Percentiles rank a stretch among this genome's conserved stretches.
phyloP scores from a whole-genome alignment of 2,329 filamentous ascomycete genomes.

The Fonsecaea nubica region DNA sequence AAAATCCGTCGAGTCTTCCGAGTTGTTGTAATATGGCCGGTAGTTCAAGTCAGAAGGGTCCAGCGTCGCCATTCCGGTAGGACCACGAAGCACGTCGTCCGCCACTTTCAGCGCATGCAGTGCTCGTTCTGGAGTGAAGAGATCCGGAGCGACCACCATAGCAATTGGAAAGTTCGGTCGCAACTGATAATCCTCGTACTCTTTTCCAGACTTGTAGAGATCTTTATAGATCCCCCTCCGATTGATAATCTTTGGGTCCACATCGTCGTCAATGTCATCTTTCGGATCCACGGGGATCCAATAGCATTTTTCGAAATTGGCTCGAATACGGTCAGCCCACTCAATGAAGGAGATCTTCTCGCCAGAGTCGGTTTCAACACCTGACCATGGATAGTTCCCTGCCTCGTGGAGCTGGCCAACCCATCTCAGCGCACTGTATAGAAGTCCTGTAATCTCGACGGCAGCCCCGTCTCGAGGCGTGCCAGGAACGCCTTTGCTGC shows the following conservation, averaged over 20 bases:
- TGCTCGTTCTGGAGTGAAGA: conserved; percentile 81
- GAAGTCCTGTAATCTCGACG: conserved; percentile 89
- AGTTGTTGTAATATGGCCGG: conserved; percentile 91
- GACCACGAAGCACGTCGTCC: conserved; percentile 80
- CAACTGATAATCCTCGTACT: conserved; percentile 97
- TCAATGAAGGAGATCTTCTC: conserved; percentile 71
- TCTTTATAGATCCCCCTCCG: conserved; percentile 98
- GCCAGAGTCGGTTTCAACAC: conserved; percentile 71
- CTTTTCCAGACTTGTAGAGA: conserved; percentile 88
- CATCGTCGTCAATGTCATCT: conserved; percentile 75
- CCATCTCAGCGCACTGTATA: conserved; percentile 90
- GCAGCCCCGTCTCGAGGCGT: conserved; percentile 97
- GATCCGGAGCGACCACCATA: conserved; percentile 88
- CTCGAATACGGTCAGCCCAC: conserved; percentile 81
- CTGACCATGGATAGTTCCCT: conserved; percentile 74
- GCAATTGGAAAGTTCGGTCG: conserved; percentile 93
- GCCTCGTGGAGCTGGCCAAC: conserved; percentile 69
- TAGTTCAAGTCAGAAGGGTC: conserved; percentile 94
- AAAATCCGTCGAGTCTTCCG: conserved; percentile 90
- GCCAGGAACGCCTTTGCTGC: conserved; percentile 89
- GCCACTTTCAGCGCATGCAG: conserved; percentile 79
- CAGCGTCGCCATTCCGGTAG: conserved; percentile 92
- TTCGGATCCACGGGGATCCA: conserved; percentile 74
- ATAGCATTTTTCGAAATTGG: conserved; percentile 91
- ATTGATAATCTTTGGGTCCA: conserved; percentile 81